These are phyloP conservation scores for Fusarium protoensiforme DNA, from an alignment of 2,329 filamentous ascomycete species.

Conservation along the genomic window DNA sequence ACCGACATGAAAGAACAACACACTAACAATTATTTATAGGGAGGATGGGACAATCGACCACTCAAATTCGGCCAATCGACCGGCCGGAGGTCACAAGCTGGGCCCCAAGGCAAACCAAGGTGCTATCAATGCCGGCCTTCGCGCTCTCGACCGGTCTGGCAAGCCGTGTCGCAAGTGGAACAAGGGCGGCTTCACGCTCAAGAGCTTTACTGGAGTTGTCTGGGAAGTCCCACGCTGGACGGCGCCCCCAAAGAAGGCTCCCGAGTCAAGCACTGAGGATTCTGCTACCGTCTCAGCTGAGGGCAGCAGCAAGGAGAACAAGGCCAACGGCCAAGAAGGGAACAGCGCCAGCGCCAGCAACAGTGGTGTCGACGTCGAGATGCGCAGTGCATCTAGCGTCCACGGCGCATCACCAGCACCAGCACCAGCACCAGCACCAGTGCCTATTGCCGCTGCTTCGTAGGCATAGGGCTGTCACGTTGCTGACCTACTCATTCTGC, in stretches of 20 bases:
- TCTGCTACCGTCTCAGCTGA: constrained; percentile 59
- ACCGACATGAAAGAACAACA: neutral
- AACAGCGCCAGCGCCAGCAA: constrained; percentile 61
- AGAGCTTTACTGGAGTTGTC: constrained; percentile 89
- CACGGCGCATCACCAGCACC: constrained; percentile 65
- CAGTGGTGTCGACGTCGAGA: constrained; percentile 61
- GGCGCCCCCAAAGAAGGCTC: constrained; percentile 70
- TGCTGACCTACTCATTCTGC: neutral
- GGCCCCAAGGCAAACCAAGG: constrained; percentile 97
- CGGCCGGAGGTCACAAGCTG: constrained; percentile 78
- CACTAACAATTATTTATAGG: constrained; percentile 54
- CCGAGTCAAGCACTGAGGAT: constrained; percentile 59
- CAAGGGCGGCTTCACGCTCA: constrained; percentile 83
- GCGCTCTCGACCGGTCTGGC: constrained; percentile 91
- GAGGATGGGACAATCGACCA: constrained; percentile 73
- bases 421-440: constrained; percentile 61
- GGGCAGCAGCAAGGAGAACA: constrained; percentile 72
- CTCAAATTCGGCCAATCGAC: constrained; percentile 59
- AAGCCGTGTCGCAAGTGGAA: constrained; percentile 94
- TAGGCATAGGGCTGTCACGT: constrained; percentile 23
- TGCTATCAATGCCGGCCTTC: constrained; percentile 95
- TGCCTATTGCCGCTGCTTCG: constrained; percentile 59
- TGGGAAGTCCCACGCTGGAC: constrained; percentile 90
- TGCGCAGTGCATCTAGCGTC: constrained; percentile 62
- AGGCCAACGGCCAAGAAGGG: constrained; percentile 65